These are phyloP conservation scores for Aspergillus affinis DNA, from an alignment of 495 filamentous ascomycete genomes.

Conservation along the genomic window DNA sequence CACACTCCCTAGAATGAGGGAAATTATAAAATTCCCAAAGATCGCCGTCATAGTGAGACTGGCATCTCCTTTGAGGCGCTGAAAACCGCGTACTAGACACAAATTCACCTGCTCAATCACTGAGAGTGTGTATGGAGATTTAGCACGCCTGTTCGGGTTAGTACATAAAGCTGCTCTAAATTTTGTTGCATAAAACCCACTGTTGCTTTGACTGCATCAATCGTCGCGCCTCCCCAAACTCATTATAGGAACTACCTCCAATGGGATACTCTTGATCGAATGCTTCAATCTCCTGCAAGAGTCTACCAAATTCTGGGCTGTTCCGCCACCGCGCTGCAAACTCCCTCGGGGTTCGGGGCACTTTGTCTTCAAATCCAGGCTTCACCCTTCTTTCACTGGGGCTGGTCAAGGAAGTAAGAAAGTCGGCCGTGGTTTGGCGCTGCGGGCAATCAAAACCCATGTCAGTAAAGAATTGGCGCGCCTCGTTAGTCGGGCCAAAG, in stretches of 20 bases:
- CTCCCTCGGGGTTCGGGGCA: constrained; percentile 64
- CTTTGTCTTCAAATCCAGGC: constrained; percentile 54
- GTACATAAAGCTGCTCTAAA: background rate
- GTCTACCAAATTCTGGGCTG: constrained; percentile 40
- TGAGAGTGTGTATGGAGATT: constrained; percentile 40
- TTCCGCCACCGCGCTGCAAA: constrained; percentile 55
- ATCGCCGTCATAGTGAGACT: constrained; percentile 63
- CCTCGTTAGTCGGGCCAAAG: constrained; percentile 53
- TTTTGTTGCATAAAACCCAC: constrained; percentile 14
- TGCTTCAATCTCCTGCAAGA: constrained; percentile 44
- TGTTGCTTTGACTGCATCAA: constrained; percentile 19
- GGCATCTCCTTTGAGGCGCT: constrained; percentile 63
- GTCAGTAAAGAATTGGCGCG: constrained; percentile 54
- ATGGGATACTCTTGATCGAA: constrained; percentile 35
- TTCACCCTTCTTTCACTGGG: constrained; percentile 55
- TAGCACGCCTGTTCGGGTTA: constrained; percentile 16
- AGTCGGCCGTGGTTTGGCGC: constrained; percentile 60
- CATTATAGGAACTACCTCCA: constrained; percentile 15
- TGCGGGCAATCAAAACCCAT: constrained; percentile 57
- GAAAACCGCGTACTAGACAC: constrained; percentile 43
- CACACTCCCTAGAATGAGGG: constrained; percentile 73
- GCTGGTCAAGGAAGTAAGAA: constrained; percentile 67
- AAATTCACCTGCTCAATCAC: constrained; percentile 36
- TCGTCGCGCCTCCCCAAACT: constrained; percentile 26
- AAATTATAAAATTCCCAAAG: constrained; percentile 67